phyloP scores from a whole-genome alignment of 2,329 filamentous ascomycete genomes.

The Paecilomyces fulvus region DNA sequence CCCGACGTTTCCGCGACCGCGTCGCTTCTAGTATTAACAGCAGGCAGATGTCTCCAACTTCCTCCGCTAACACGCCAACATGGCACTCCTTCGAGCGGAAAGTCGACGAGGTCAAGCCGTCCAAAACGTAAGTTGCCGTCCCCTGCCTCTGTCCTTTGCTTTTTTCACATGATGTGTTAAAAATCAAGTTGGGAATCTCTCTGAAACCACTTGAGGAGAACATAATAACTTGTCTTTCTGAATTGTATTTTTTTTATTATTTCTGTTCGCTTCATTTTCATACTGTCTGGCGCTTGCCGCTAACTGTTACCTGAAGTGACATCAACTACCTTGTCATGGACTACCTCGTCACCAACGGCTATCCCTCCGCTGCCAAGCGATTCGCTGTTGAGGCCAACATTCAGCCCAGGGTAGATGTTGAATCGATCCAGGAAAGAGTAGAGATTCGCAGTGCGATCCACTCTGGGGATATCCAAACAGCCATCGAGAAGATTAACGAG shows the following conservation, averaged over 20 bases:
- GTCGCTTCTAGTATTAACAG: slow-evolving; percentile 26
- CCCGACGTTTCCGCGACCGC: slow-evolving; percentile 24
- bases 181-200: slow-evolving; percentile 99
- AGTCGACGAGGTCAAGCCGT: slow-evolving; percentile 74
- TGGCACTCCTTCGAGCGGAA: slow-evolving; percentile 71
- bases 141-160: slow-evolving; percentile 15
- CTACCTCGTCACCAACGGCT: slow-evolving; percentile 93
- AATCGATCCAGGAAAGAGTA: slow-evolving; percentile 68
- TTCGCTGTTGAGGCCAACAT: slow-evolving; percentile 94
- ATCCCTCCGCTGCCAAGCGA: slow-evolving; percentile 82
- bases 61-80: slow-evolving; percentile 62
- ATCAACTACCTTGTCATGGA: slow-evolving; percentile 94
- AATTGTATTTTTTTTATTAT: slow-evolving; percentile 24
- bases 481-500: slow-evolving; percentile 82
- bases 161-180: slow-evolving; percentile 65
- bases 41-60: slow-evolving; percentile 57
- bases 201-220: slow-evolving; percentile 93
- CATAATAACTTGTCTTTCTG: slow-evolving; percentile 71
- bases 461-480: slow-evolving; percentile 72
- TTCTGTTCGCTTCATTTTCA: slow-evolving; percentile 1
- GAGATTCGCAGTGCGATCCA: slow-evolving; percentile 80
- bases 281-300: slow-evolving; percentile 7
- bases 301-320: slow-evolving; percentile 53
- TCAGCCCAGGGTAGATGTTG: slow-evolving; percentile 60
- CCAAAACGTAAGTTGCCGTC: slow-evolving; percentile 67